Conservation (phyloP, 2,329 filamentous ascomycete species). For the Pyrenophora graminea region DNA sequence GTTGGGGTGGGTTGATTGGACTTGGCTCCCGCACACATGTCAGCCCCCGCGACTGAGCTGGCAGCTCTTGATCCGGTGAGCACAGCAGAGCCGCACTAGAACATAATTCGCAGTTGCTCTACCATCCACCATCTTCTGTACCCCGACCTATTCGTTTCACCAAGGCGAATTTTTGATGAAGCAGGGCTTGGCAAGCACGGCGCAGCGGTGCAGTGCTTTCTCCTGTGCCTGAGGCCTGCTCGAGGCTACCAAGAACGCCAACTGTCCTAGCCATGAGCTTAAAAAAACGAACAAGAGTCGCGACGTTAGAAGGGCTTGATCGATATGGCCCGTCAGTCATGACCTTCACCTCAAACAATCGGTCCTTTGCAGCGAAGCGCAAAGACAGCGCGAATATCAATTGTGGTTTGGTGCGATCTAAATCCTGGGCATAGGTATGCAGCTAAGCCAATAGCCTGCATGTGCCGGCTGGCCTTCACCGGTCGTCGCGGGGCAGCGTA, state of each 20-base stretch:
- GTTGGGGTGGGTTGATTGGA: slow-evolving; percentile 36
- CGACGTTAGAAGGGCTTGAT: not conserved
- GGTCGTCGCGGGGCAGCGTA: slow-evolving; percentile 43
- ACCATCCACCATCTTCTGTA: slow-evolving; percentile 18
- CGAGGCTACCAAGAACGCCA: slow-evolving; percentile 6
- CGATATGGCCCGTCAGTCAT: slow-evolving; percentile 13
- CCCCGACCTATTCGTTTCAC: slow-evolving; percentile 25
- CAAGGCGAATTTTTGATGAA: slow-evolving; percentile 26
- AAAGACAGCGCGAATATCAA: slow-evolving; percentile 18
- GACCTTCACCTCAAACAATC: slow-evolving; percentile 21
- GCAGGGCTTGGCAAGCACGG: slow-evolving; percentile 36
- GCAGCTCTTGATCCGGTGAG: slow-evolving; percentile 35
- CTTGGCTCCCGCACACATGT: slow-evolving; percentile 28
- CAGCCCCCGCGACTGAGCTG: slow-evolving; percentile 23
- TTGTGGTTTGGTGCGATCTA: slow-evolving; percentile 38
- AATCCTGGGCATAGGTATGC: slow-evolving; percentile 37
- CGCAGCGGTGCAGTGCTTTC: slow-evolving; percentile 36
- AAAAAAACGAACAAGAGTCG: slow-evolving; percentile 1
- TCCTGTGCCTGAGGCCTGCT: slow-evolving; percentile 33
- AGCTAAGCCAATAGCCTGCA: slow-evolving; percentile 42
- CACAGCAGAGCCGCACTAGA: slow-evolving; percentile 41
- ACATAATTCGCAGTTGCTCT: slow-evolving; percentile 17
- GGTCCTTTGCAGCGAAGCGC: slow-evolving; percentile 22
- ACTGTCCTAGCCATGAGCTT: slow-evolving; percentile 2
- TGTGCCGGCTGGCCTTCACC: slow-evolving; percentile 37